These are phyloP conservation scores for Lippia alba DNA, from an alignment of 305 asterid genomes.

Conservation along the genomic window DNA sequence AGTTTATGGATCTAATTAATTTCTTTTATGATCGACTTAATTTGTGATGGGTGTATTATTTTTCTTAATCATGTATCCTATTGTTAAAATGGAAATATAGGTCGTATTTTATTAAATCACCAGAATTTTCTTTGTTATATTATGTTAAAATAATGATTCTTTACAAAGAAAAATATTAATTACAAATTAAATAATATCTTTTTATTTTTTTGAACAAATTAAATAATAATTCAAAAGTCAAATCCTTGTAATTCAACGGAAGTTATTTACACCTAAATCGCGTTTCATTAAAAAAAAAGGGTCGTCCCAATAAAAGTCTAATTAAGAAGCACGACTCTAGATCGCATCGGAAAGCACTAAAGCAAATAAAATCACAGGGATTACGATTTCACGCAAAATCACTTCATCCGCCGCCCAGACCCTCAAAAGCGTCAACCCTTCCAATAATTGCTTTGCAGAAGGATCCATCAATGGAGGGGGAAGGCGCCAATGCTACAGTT, in stretches of 20 bases:
- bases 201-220: too few species aligned
- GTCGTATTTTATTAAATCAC: too few species aligned
- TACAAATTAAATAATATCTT: too few species aligned
- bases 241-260: neutral
- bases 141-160: too few species aligned
- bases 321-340: neutral
- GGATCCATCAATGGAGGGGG: constrained; percentile 44
- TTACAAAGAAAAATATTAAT: too few species aligned
- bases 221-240: too few species aligned
- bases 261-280: neutral
- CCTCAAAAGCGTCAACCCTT: constrained; percentile 12
- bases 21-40: too few species aligned
- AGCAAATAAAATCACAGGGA: neutral
- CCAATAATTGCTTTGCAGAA: neutral
- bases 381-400: neutral
- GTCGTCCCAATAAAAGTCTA: neutral
- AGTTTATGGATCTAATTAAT: too few species aligned
- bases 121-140: too few species aligned
- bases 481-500: constrained; percentile 27
- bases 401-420: constrained; percentile 5
- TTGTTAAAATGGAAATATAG: too few species aligned
- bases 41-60: too few species aligned
- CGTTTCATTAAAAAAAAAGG: neutral
- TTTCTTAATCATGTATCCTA: too few species aligned
- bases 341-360: neutral